phyloP scores from a whole-genome alignment of 108 stramenopile species.

The Discostella pseudostelligera region DNA sequence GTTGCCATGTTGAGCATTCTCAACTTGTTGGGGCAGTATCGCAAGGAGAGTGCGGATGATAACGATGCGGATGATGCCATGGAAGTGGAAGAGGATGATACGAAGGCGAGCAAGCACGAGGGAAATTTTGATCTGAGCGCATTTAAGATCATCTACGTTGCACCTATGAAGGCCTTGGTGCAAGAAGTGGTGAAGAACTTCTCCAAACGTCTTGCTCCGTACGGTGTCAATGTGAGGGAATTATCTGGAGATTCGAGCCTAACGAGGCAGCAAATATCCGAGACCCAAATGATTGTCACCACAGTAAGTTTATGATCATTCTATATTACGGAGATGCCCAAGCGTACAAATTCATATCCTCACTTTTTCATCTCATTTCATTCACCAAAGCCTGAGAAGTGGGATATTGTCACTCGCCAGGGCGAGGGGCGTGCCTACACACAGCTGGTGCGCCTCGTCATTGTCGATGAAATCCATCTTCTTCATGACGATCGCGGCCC shows the following conservation, averaged over 20 bases:
- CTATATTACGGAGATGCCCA: too few relatives aligned
- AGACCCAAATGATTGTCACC: conserved; percentile 98
- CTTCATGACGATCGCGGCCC: conserved; percentile 98
- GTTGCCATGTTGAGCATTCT: conserved; percentile 94
- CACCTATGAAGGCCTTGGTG: conserved; percentile 99
- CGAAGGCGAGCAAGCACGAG: conserved; percentile 48
- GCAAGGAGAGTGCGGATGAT: conserved; percentile 47
- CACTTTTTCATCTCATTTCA: too few relatives aligned
- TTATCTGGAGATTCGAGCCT: conserved; percentile 98
- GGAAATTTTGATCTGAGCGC: conserved; percentile 75
- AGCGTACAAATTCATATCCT: too few relatives aligned
- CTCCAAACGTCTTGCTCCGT: conserved; percentile 81
- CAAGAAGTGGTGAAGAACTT: conserved; percentile 98
- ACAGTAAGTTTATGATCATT: too few relatives aligned
- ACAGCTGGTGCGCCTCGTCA: conserved; percentile 95
- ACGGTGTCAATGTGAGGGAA: conserved; percentile 93
- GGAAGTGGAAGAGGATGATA: conserved; percentile 36
- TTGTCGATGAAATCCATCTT: conserved; percentile 99
- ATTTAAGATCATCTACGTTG: conserved; percentile 99
- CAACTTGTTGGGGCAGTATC: conserved; percentile 92
- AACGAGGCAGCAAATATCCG: conserved; percentile 93
- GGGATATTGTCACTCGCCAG: conserved; percentile 99
- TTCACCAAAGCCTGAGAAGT: conserved; percentile 99
- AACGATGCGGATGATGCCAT: conserved; percentile 16
- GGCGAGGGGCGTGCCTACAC: conserved; percentile 97